A percentile compares a stretch with the other conserved stretches of the same genome.
Evolutionary conservation across 495 filamentous ascomycete genomes (phyloP).

Genomic region (Lineolata rhizophorae): DNA sequence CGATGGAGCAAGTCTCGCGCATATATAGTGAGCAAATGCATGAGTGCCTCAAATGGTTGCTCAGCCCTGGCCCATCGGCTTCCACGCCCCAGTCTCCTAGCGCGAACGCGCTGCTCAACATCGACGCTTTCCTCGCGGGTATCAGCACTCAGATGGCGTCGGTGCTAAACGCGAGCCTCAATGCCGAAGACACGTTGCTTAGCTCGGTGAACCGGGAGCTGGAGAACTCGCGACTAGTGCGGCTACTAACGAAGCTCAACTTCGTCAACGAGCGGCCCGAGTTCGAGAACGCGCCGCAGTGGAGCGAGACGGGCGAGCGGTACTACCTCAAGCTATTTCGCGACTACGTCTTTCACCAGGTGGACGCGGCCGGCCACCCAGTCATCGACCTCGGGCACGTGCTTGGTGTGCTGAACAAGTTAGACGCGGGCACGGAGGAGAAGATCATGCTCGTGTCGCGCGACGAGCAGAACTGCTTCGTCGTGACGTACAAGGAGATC

Average conservation of each 20-base stretch:
- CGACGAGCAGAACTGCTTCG: slow-evolving; percentile 67
- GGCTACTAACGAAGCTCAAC: slow-evolving; percentile 64
- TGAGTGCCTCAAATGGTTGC: slow-evolving; percentile 56
- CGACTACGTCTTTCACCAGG: slow-evolving; percentile 92
- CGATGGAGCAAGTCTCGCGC: slow-evolving; percentile 49
- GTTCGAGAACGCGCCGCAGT: slow-evolving; percentile 46
- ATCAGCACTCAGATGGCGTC: slow-evolving; percentile 52
- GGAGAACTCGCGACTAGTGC: slow-evolving; percentile 73
- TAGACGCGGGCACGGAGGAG: slow-evolving; percentile 80
- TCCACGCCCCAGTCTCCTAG: slow-evolving; percentile 10
- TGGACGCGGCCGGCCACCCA: slow-evolving; percentile 60
- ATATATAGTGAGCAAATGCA: slow-evolving; percentile 52
- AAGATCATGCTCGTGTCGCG: slow-evolving; percentile 65
- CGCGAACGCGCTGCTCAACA: slow-evolving; percentile 19
- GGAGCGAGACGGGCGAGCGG: slow-evolving; percentile 79
- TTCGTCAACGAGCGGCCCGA: slow-evolving; percentile 79
- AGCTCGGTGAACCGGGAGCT: slow-evolving; percentile 55
- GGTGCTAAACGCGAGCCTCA: slow-evolving; percentile 50
- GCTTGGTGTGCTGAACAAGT: slow-evolving; percentile 60
- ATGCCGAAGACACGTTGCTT: slow-evolving; percentile 49
- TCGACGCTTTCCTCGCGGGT: slow-evolving; percentile 53
- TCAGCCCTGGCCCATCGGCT: slow-evolving; percentile 20
- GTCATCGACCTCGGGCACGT: slow-evolving; percentile 72
- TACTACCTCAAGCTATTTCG: slow-evolving; percentile 84
- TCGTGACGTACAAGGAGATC: slow-evolving; percentile 73